Base-by-base conservation (phyloP, 2,329 filamentous ascomycete genomes). In the Diaporthe vexans region DNA sequence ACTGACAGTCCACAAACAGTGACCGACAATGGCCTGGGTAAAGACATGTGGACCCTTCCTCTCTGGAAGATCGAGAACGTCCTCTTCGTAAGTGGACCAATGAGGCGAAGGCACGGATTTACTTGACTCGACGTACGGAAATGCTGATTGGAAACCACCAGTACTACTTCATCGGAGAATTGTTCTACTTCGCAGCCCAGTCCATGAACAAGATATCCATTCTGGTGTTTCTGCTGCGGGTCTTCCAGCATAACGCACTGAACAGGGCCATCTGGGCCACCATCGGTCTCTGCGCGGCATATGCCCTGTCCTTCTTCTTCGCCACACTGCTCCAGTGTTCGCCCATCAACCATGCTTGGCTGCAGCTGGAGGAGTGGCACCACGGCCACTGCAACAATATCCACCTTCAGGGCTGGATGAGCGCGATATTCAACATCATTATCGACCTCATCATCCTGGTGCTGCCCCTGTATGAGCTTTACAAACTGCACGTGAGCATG, bases 391-490 rank as follows among this genome's bases (percentile, higher is more conserved):
- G 63, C 63, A 68, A 68, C 48, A 54, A 68, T 17, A 54, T 68
- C 48, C 63, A 68, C 33, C 63, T 68, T 13, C 63, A 68, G 33
- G 63, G 63, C 8, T 68, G 63, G 63, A n/a, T 54, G 29, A 71
- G 58, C 56, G 69, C 81, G 13, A 77, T 80, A 4, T 80, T 81
- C 76, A 82, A 82, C 26, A 82, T 84, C 48, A 48, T 79, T 17
- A 81, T 80, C 10, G 83, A 84, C 68, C 52, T 83, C 11, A 75
- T 81, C 17, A 81, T 84, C 69, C 76, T 84, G 51, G 57, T 80
- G 19, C 76, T 83, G 40, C 82, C 82, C 1, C 79, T 83, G 70
- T 79, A 40, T 26, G 63, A 54, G 63, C 63, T 68, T 8, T 68
- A 68, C 21, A 68, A 68, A 17, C n/a, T 68, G 63, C 63, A 68